Percentiles rank a stretch among this genome's conserved stretches.
phyloP scores from a whole-genome alignment of 1,284 basidiomycete species.

The Irpex lacteus region DNA sequence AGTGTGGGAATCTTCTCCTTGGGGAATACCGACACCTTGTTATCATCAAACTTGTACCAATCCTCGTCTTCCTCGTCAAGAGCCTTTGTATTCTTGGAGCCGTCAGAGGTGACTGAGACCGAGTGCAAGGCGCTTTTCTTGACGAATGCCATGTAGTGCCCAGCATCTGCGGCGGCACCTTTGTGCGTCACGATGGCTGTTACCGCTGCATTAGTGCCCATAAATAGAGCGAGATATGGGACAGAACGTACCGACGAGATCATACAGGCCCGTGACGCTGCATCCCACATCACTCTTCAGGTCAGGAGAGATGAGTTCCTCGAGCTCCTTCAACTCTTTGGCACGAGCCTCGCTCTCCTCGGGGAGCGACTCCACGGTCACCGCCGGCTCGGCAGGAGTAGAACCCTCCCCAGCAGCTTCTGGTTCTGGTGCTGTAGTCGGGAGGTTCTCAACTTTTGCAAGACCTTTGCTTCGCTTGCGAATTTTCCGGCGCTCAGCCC shows the following conservation, averaged over 20 bases:
- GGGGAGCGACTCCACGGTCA: slow-evolving; percentile 41
- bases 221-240: not conserved
- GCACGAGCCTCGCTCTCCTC: slow-evolving; percentile 59
- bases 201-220: not conserved
- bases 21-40: slow-evolving; percentile 83
- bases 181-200: slow-evolving; percentile 95
- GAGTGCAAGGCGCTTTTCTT: slow-evolving; percentile 68
- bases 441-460: slow-evolving; percentile 15
- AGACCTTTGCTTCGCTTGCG: slow-evolving; percentile 67
- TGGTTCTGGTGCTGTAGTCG: slow-evolving; percentile 25
- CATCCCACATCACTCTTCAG: slow-evolving; percentile 69
- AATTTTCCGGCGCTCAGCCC: slow-evolving; percentile 82
- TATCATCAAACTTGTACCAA: slow-evolving; percentile 92
- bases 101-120: slow-evolving; percentile 10
- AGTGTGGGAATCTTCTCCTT: slow-evolving; percentile 80
- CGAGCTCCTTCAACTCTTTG: slow-evolving; percentile 65
- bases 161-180: slow-evolving; percentile 90
- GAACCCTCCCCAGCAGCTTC: slow-evolving; percentile 23
- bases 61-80: slow-evolving; percentile 62
- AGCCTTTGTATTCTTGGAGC: slow-evolving; percentile 13
- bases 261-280: slow-evolving; percentile 78
- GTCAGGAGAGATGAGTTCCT: slow-evolving; percentile 59
- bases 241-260: slow-evolving; percentile 68
- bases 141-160: slow-evolving; percentile 91
- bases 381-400: slow-evolving; percentile 22